Evolutionary conservation across 2,329 filamentous ascomycete species (phyloP), one percentile per base, ranked within the genome.

Genomic region (Microascus cirrosus): DNA sequence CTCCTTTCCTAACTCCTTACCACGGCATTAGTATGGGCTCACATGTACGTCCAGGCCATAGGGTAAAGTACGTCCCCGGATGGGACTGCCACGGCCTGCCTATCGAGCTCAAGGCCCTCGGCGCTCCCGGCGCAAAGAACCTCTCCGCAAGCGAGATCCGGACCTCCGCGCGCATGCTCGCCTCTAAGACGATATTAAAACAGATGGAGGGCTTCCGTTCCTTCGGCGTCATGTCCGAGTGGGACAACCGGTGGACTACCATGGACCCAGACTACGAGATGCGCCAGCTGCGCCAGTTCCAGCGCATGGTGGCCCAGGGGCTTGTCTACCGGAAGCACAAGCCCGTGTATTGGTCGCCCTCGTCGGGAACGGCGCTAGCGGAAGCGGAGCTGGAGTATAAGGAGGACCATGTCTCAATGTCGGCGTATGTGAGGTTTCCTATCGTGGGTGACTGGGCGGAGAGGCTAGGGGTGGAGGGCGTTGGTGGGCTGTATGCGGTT

Each of bases 31-130:
- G 11, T 8, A 18, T 3, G 8, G n/a, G 56, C 28, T 42, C 10
- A 53, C n/a, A 11, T n/a, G 20, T 3, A n/a, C 22, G 18, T 53
- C 20, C 42, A 72, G 65, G 90, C 20, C 85, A 82, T 63, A 79
- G 83, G 61, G 85, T 97, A 36, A 78, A 84, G 45, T 99, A 95
- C 67, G 78, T 91, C 18, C 94, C 94, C 2, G 93, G 94, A 53
- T 99, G 94, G 94, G 95, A 99, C 69, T 99, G 94, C 63, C 94
- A 99, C 75, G 94, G 94, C 0, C 79, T 99, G 54, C 94, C 94
- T 1, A 99, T 99, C 67, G 94, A 99, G 77, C 80, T 97, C 65
- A 99, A 97, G 73, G 94, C 92, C 25, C 79, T 99, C 18, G 87
- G 88, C 65, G 72, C 74, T 6, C 42, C 71, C 63, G 61, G 65